These are phyloP conservation scores for Yamadazyma nakazawae DNA, from an alignment of 805 yeast species.

Conservation along the genomic window DNA sequence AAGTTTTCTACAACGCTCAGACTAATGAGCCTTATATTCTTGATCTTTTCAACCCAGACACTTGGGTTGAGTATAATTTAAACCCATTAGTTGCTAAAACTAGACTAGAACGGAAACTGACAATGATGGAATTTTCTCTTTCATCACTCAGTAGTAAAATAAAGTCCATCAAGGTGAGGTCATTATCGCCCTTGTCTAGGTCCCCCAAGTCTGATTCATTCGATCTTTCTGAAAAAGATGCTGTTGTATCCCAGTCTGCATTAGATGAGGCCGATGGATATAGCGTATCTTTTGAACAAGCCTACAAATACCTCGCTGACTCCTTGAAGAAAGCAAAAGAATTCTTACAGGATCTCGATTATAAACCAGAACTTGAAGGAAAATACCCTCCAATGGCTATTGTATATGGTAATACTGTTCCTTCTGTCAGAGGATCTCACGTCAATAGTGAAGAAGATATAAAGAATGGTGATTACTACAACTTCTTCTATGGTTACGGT, in stretches of 20 bases:
- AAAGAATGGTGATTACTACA: constrained; percentile 65
- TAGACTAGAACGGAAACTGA: constrained; percentile 11
- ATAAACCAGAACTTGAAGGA: constrained; percentile 40
- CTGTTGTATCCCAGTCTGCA: neutral
- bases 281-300: constrained; percentile 49
- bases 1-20: constrained; percentile 62
- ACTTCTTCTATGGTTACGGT: constrained; percentile 83
- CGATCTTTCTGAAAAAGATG: neutral
- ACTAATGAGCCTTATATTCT: constrained; percentile 58
- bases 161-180: constrained; percentile 21
- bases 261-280: constrained; percentile 14
- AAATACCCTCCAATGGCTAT: constrained; percentile 81
- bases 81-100: constrained; percentile 64
- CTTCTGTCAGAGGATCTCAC: constrained; percentile 79
- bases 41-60: constrained; percentile 76
- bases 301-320: constrained; percentile 59
- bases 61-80: constrained; percentile 73
- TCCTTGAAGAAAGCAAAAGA: constrained; percentile 58
- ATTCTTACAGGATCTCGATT: constrained; percentile 56
- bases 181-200: constrained; percentile 15
- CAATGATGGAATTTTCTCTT: constrained; percentile 19
- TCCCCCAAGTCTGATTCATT: constrained; percentile 11
- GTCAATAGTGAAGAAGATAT: constrained; percentile 63
- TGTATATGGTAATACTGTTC: constrained; percentile 77
- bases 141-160: constrained; percentile 27